Conservation (phyloP, 805 yeast species). For the Yamadazyma phyllophila region DNA sequence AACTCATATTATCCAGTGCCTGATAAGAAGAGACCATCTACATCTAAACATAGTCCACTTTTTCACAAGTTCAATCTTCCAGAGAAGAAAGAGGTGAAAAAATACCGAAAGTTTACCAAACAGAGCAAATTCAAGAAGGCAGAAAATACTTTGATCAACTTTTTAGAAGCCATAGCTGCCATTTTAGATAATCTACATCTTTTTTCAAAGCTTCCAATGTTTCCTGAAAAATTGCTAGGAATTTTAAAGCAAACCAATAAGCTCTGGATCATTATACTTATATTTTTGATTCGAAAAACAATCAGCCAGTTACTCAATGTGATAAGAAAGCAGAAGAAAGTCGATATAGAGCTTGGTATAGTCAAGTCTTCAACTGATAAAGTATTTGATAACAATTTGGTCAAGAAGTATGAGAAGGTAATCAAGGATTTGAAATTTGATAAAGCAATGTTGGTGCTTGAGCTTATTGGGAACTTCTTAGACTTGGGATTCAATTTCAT, state of each 20-base stretch:
- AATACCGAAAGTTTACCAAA: constrained; percentile 5
- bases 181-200: constrained; percentile 42
- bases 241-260: constrained; percentile 42
- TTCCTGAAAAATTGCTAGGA: constrained; percentile 31
- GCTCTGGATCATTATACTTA: constrained; percentile 40
- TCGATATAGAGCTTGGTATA: constrained; percentile 35
- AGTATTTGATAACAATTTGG: constrained; percentile 20
- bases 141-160: constrained; percentile 27
- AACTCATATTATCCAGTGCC: constrained; percentile 20
- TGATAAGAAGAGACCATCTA: constrained; percentile 3
- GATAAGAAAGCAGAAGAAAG: constrained; percentile 35
- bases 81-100: constrained; percentile 6
- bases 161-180: constrained; percentile 37
- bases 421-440: constrained; percentile 42
- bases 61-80: constrained; percentile 30
- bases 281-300: constrained; percentile 41
- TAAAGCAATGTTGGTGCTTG: constrained; percentile 39
- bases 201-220: constrained; percentile 42
- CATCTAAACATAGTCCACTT: constrained; percentile 26
- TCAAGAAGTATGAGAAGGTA: constrained; percentile 36
- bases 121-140: constrained; percentile 29
- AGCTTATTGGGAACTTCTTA: constrained; percentile 40
- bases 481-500: constrained; percentile 40
- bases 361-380: constrained; percentile 21
- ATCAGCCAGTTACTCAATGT: constrained; percentile 41